Conservation (phyloP, 2,329 filamentous ascomycete genomes). For the Mycocentrospora acerina region DNA sequence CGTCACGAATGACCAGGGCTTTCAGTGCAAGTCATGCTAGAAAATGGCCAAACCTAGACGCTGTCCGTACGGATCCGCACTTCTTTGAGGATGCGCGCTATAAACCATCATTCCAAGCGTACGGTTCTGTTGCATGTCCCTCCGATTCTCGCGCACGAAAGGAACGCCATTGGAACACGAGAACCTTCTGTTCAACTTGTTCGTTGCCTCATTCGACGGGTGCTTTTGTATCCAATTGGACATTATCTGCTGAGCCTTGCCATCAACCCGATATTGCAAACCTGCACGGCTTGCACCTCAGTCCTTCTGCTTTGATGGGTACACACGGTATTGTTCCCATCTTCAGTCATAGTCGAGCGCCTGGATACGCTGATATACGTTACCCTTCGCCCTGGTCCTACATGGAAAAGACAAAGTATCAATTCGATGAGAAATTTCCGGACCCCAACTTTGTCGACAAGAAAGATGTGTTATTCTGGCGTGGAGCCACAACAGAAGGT, state of each 20-base stretch:
- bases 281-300: constrained; percentile 72
- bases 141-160: constrained; percentile 61
- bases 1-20: constrained; percentile 22
- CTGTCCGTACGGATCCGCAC: constrained; percentile 26
- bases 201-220: constrained; percentile 64
- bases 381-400: constrained; percentile 69
- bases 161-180: constrained; percentile 63
- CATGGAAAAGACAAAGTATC: constrained; percentile 57
- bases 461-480: constrained; percentile 70
- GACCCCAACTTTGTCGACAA: constrained; percentile 63
- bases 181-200: constrained; percentile 66
- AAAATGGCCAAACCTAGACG: constrained; percentile 38
- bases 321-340: constrained; percentile 69
- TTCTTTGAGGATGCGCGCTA: constrained; percentile 39
- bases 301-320: constrained; percentile 62
- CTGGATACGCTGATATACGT: constrained; percentile 74
- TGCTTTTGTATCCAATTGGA: constrained; percentile 68
- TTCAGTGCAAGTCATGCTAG: constrained; percentile 44
- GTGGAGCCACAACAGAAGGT: constrained; percentile 63
- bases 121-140: constrained; percentile 59
- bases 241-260: constrained; percentile 66
- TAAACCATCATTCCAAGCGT: constrained; percentile 44
- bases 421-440: constrained; percentile 53
- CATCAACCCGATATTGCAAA: constrained; percentile 74
- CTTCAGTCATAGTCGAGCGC: constrained; percentile 73